Base-by-base conservation (phyloP, 176 grass and related monocot genomes). In the Sorghum bicolor region DNA sequence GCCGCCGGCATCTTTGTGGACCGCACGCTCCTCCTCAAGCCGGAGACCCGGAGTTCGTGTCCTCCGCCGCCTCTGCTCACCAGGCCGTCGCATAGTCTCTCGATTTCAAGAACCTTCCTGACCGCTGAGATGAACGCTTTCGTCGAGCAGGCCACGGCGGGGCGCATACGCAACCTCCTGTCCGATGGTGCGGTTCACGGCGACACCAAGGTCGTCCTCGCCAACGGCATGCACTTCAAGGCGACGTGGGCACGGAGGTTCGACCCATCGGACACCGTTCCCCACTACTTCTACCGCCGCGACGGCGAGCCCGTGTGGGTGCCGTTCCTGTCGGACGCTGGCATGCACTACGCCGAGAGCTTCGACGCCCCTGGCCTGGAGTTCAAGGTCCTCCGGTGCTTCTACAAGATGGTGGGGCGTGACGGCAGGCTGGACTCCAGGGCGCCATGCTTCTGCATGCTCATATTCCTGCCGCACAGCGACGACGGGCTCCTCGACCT, bases 141-240 rank as follows among this genome's bases (percentile, higher is more conserved):
- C 53, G 22, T 79, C 75, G 47, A 40, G 19, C 19, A 14, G 10
- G 19, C 31, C 17, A 75, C 47, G 72, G 5, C 37, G 53, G 75
- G 74, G 15, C 75, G 52, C 2, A 1, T 85, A 0, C 2, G 9
- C 11, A 8, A 48, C 65, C 14, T 79, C 38, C 39, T 86, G 13
- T 4, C 28, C 28, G 3, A 20, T 0, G 37, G 17, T 39, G 1
- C 29, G 5, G 43, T 86, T 1, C 0, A 1, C 10, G 0, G 5
- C 36, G 28, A 6, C 19, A 53, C 62, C 25, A 76, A 69, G 47
- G 1, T 81, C 71, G 48, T 87, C 63, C 71, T 82, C 47, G 63
- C 71, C 63, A 76, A 70, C 63, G 78, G 26, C 63, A 60, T 82
- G 78, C 62, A 76, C 78, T 87, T 87, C 78, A 82, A 82, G 85